Percentiles rank a stretch among this genome's conserved stretches.
These are phyloP conservation scores for Penicillium sp. DNA, from an alignment of 2,329 filamentous ascomycete genomes.

Conservation along the genomic window DNA sequence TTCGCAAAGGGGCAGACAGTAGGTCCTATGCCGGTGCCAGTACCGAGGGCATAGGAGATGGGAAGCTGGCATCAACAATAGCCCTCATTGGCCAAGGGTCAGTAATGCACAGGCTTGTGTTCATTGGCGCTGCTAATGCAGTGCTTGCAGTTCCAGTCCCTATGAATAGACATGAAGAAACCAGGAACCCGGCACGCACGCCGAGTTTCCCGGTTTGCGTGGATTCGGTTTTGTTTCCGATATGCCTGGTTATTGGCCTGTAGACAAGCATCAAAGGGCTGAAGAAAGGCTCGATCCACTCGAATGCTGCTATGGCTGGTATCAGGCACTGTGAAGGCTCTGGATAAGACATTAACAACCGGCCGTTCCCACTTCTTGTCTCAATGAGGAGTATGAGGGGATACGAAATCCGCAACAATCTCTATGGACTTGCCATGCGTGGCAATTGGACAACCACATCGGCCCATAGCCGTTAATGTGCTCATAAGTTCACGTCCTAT, in stretches of 20 bases:
- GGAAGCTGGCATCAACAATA: background rate
- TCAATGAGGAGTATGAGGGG: background rate
- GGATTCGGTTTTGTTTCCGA: background rate
- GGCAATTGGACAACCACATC: background rate
- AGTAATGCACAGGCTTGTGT: background rate
- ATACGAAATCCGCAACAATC: background rate
- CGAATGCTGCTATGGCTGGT: background rate
- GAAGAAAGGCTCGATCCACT: background rate
- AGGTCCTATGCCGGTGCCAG: slow-evolving; percentile 3
- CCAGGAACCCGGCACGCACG: slow-evolving; percentile 3
- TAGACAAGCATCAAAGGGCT: background rate
- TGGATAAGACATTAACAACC: background rate
- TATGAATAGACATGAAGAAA: background rate
- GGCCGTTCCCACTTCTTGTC: background rate
- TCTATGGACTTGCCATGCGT: background rate
- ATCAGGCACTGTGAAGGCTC: background rate
- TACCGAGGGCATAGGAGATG: background rate
- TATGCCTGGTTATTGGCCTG: background rate
- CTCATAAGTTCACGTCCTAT: too few relatives aligned
- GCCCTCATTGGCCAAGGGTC: background rate
- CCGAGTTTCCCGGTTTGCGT: slow-evolving; percentile 4
- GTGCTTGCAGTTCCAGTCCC: background rate
- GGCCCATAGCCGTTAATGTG: background rate
- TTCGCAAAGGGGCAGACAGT: background rate
- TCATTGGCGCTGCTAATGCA: background rate